phyloP scores from a whole-genome alignment of 257 asterid species.

The Henckelia pumila region DNA sequence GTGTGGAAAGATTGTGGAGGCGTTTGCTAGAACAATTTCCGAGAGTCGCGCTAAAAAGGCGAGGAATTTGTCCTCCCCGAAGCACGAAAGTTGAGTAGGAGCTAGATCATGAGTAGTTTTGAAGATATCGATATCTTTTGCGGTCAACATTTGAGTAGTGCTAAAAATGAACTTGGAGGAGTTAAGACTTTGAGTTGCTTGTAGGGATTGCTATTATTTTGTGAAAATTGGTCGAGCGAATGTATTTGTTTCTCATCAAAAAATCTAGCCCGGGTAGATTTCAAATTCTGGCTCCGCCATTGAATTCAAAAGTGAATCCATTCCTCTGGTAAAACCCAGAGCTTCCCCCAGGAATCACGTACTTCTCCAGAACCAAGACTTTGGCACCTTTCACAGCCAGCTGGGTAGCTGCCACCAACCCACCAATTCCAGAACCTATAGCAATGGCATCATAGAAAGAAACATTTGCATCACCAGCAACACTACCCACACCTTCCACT shows the following conservation, averaged over 20 bases:
- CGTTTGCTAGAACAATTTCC: conserved; percentile 57
- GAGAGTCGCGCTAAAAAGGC: conserved; percentile 54
- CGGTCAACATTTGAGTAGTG: not conserved
- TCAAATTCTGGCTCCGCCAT: no score
- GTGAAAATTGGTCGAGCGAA: not conserved
- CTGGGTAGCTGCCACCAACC: conserved; percentile 91
- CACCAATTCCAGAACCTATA: conserved; percentile 93
- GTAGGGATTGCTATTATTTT: not conserved
- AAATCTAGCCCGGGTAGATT: no score
- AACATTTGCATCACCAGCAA: conserved; percentile 29
- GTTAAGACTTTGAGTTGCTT: not conserved
- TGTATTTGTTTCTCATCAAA: no score
- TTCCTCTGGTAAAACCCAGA: conserved; percentile 85
- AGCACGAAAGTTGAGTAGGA: conserved; percentile 19
- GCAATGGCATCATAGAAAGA: conserved; percentile 72
- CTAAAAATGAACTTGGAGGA: not conserved
- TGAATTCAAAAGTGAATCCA: conserved; percentile 88
- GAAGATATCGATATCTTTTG: no score
- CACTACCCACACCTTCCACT: conserved; percentile 30
- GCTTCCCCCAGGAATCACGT: conserved; percentile 98
- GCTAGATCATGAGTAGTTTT: not conserved
- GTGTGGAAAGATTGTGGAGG: conserved; percentile 53
- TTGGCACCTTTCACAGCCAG: conserved; percentile 92
- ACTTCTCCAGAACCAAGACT: conserved; percentile 88
- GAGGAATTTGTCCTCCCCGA: conserved; percentile 44